Conservation (phyloP, 352 stramenopile species). For the Pythium utonaiense region DNA sequence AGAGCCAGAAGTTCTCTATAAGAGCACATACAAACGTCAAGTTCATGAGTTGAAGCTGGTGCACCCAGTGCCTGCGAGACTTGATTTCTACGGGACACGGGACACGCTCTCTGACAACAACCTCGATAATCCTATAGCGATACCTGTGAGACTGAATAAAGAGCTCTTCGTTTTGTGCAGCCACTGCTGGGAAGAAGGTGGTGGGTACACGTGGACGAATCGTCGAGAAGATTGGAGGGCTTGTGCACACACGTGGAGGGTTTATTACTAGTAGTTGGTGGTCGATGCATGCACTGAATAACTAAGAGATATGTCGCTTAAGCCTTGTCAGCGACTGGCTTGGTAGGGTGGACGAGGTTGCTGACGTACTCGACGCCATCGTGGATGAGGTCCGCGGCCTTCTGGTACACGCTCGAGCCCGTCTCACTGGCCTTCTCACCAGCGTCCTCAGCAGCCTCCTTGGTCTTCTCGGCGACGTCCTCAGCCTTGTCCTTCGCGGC, state of each 20-base stretch:
- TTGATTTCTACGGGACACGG: too few species aligned
- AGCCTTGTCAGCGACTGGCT: slow-evolving; percentile 36
- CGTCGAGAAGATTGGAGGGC: background rate
- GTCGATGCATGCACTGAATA: background rate
- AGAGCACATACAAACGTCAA: slow-evolving; percentile 19
- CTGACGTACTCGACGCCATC: background rate
- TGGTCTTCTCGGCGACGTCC: slow-evolving; percentile 43
- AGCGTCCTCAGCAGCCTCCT: slow-evolving; percentile 41
- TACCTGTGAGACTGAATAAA: background rate
- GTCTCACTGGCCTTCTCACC: slow-evolving; percentile 59
- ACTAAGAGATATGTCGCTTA: background rate
- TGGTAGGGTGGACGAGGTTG: slow-evolving; percentile 56
- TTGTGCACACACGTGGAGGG: background rate
- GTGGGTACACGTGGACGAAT: background rate
- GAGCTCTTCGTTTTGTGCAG: too few species aligned
- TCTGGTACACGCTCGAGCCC: slow-evolving; percentile 50
- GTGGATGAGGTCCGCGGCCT: slow-evolving; percentile 2
- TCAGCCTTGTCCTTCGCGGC: slow-evolving; percentile 8
- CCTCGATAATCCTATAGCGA: too few species aligned
- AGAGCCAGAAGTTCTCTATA: slow-evolving; percentile 5
- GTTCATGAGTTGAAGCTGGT: background rate
- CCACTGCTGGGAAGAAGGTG: background rate
- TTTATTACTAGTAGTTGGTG: slow-evolving; percentile 3
- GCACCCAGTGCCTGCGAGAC: background rate
- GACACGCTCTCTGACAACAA: too few species aligned